These are phyloP conservation scores for Fusarium cicatricum DNA, from an alignment of 2,329 filamentous ascomycete genomes.

Conservation along the genomic window DNA sequence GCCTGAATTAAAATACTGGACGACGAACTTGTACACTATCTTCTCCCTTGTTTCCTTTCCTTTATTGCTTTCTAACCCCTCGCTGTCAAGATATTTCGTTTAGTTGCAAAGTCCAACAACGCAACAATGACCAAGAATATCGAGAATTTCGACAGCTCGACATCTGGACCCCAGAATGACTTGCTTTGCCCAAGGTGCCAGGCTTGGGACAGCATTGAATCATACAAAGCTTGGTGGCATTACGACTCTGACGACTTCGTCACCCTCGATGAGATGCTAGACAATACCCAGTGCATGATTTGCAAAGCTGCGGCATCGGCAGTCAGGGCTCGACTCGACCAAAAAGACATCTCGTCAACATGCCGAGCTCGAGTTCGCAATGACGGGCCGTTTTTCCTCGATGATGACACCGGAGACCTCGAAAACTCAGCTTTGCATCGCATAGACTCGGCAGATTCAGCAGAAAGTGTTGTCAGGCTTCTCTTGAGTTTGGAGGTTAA, in stretches of 20 bases:
- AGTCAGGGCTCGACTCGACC: not conserved
- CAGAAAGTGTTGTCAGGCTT: not conserved
- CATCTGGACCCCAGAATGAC: not conserved
- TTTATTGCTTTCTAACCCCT: no score
- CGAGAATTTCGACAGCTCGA: no score
- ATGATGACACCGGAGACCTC: not conserved
- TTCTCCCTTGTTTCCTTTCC: no score
- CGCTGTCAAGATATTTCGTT: no score
- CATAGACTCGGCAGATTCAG: not conserved
- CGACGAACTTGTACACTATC: no score
- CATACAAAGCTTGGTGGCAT: not conserved
- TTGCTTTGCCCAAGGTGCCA: not conserved
- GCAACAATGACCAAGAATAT: no score
- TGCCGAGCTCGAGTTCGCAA: not conserved
- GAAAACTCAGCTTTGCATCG: not conserved
- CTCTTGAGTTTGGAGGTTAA: not conserved
- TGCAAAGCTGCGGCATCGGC: not conserved
- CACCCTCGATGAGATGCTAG: not conserved
- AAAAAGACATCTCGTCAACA: not conserved
- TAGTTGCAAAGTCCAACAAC: no score
- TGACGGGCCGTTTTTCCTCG: not conserved
- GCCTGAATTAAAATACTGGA: no score
- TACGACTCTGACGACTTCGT: not conserved
- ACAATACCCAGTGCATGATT: not conserved
- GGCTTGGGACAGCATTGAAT: not conserved